Percentiles rank a stretch among this genome's conserved stretches.
Evolutionary conservation across 495 filamentous ascomycete species (phyloP).

Genomic region (Terfezia boudieri): DNA sequence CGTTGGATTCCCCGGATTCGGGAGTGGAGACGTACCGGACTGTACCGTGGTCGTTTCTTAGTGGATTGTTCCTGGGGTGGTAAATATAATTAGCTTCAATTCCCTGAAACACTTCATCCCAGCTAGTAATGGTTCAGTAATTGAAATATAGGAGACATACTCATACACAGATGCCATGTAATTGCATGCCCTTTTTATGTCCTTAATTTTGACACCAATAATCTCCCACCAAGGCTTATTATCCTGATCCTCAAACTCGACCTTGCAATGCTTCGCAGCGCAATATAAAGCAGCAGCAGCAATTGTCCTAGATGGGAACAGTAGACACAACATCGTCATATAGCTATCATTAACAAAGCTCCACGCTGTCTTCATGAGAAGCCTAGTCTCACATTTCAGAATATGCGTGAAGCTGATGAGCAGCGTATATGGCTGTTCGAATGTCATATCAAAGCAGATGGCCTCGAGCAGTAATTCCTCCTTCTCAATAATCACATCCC

Average conservation of each 20-base stretch:
- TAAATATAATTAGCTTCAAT: not conserved
- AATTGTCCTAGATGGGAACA: slow-evolving; percentile 54
- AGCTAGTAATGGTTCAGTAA: not conserved
- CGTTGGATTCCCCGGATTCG: slow-evolving; percentile 15
- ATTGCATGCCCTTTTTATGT: slow-evolving; percentile 20
- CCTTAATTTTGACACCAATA: slow-evolving; percentile 26
- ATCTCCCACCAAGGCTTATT: slow-evolving; percentile 79
- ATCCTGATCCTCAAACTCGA: slow-evolving; percentile 45
- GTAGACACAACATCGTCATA: slow-evolving; percentile 64
- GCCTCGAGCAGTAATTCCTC: slow-evolving; percentile 82
- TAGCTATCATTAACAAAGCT: slow-evolving; percentile 77
- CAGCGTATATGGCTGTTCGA: slow-evolving; percentile 62
- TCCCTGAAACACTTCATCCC: no score
- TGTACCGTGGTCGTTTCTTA: slow-evolving; percentile 13
- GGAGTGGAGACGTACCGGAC: slow-evolving; percentile 15
- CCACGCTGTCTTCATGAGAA: slow-evolving; percentile 59
- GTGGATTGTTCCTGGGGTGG: slow-evolving; percentile 16
- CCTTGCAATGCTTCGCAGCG: slow-evolving; percentile 42
- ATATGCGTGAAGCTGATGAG: slow-evolving; percentile 55
- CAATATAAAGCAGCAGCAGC: slow-evolving; percentile 74
- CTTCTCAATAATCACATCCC: slow-evolving; percentile 69
- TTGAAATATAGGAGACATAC: slow-evolving; percentile 4
- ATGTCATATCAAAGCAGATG: slow-evolving; percentile 79
- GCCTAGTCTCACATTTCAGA: slow-evolving; percentile 47
- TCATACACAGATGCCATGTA: slow-evolving; percentile 20